These are phyloP conservation scores for Aspergillus mulundensis DNA, from an alignment of 495 filamentous ascomycete species.

Conservation along the genomic window DNA sequence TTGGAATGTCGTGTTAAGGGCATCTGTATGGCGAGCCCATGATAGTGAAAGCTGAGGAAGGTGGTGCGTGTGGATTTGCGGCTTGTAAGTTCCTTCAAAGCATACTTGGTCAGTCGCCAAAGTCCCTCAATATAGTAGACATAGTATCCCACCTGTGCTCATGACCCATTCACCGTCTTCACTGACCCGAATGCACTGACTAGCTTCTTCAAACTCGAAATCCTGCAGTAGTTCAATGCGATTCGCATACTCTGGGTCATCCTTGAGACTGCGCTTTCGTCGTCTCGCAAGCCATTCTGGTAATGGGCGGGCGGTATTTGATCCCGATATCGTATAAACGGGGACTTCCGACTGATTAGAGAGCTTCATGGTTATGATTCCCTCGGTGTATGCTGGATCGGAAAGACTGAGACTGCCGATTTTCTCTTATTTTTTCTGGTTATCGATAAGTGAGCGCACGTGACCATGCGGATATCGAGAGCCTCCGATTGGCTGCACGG, in stretches of 20 bases:
- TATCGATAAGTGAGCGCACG: conserved; percentile 22
- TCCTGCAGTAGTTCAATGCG: conserved; percentile 94
- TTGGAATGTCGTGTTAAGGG: conserved; percentile 89
- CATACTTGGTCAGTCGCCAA: conserved; percentile 14
- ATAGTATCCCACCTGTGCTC: conserved; percentile 65
- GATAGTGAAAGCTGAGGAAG: conserved; percentile 89
- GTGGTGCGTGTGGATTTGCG: conserved; percentile 94
- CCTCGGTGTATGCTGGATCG: background rate
- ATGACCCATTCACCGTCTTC: conserved; percentile 99
- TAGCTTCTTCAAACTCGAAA: conserved; percentile 99
- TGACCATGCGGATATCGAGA: conserved; percentile 12
- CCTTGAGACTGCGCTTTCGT: conserved; percentile 87
- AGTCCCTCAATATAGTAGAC: background rate
- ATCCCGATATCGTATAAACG: conserved; percentile 94
- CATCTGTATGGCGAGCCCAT: conserved; percentile 85
- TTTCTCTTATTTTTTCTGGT: conserved; percentile 10
- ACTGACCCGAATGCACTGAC: conserved; percentile 81
- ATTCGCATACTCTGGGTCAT: conserved; percentile 87
- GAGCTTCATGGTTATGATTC: conserved; percentile 65
- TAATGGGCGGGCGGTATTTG: conserved; percentile 81
- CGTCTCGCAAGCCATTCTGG: conserved; percentile 94
- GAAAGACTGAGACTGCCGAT: conserved; percentile 14
- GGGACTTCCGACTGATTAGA: conserved; percentile 83
- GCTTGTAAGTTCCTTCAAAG: conserved; percentile 74
- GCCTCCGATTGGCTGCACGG: conserved; percentile 19